Evolutionary conservation across 805 yeast genomes (phyloP).

Genomic region (Candida quercuum): DNA sequence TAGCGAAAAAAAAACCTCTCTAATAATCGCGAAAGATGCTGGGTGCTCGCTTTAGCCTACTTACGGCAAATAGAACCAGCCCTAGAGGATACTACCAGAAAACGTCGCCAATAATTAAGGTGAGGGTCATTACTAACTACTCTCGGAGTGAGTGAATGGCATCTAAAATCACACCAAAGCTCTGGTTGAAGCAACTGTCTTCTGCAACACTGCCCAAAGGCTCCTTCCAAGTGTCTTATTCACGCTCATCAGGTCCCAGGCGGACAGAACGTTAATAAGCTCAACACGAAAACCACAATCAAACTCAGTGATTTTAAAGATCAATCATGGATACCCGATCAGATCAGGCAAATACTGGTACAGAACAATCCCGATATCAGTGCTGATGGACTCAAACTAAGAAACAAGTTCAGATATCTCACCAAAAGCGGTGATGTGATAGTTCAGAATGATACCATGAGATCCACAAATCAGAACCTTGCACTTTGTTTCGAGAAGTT

Average conservation of each 20-base stretch:
- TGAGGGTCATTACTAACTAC: too few species aligned
- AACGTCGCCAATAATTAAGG: too few species aligned
- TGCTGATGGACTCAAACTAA: not conserved
- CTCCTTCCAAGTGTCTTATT: constrained; percentile 39
- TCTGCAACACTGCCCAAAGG: constrained; percentile 36
- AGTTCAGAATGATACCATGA: constrained; percentile 52
- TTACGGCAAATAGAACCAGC: too few species aligned
- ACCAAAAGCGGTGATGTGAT: constrained; percentile 48
- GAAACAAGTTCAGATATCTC: constrained; percentile 41
- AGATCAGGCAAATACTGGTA: constrained; percentile 37
- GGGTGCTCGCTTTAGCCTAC: too few species aligned
- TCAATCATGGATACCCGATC: constrained; percentile 56
- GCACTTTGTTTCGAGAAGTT: constrained; percentile 58
- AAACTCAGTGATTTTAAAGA: constrained; percentile 40
- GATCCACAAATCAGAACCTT: constrained; percentile 55
- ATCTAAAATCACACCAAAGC: constrained; percentile 29
- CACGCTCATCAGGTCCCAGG: constrained; percentile 78
- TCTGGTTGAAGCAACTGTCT: constrained; percentile 36
- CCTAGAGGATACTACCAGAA: too few species aligned
- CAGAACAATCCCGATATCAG: constrained; percentile 7
- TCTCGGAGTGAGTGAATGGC: too few species aligned
- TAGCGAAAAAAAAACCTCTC: too few species aligned
- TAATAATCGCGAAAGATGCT: too few species aligned
- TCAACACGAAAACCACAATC: constrained; percentile 59
- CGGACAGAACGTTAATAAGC: constrained; percentile 81